Evolutionary conservation across 2,329 filamentous ascomycete species (phyloP), one percentile per base, ranked within the genome.

Genomic region (Periconia sp.): DNA sequence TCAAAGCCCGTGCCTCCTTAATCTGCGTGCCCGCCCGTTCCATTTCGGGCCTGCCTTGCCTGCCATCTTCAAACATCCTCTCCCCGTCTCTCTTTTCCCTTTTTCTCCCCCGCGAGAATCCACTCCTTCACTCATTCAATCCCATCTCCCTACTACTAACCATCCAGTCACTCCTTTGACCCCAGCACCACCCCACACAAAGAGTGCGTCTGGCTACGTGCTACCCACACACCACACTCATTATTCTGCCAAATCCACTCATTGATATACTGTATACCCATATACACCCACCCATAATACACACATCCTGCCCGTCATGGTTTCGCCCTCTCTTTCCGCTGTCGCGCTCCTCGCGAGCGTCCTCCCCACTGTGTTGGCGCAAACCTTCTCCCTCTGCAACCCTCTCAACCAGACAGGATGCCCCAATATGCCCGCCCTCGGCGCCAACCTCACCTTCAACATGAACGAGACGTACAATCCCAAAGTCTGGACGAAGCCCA

Each of bases 331-430:
- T 45, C 60, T 76, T 49, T 69, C 73, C 54, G 66, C 72, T 30
- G 51, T 74, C 31, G 70, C 73, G 41, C 61, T 74, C n/a, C 62
- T 78, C 27, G 64, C 70, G 40, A 58, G 62, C 37, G 55, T 74
- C 41, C 55, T 71, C 40, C 74, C 82, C 51, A 72, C 82, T 42
- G 78, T 79, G 45, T 61, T 80, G 37, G 91, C 88, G 46, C 93
- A 97, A 73, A 91, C 92, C 31, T 85, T 76, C 52, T 91, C 90
- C 8, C 73, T 81, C 41, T 97, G 92, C 79, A 87, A 95, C 68
- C 92, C 93, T 6, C 80, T 88, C 65, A 82, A 91, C 59, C 74
- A 77, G 55, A 85, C 81, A 42, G 74, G 77, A 60, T 96, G 92
- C 71, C 85, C 89, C 1, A 72, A 85, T 41, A 83, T 94, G 71